phyloP scores from a whole-genome alignment of 169 alveolate species.

The Plasmodium vivax region DNA sequence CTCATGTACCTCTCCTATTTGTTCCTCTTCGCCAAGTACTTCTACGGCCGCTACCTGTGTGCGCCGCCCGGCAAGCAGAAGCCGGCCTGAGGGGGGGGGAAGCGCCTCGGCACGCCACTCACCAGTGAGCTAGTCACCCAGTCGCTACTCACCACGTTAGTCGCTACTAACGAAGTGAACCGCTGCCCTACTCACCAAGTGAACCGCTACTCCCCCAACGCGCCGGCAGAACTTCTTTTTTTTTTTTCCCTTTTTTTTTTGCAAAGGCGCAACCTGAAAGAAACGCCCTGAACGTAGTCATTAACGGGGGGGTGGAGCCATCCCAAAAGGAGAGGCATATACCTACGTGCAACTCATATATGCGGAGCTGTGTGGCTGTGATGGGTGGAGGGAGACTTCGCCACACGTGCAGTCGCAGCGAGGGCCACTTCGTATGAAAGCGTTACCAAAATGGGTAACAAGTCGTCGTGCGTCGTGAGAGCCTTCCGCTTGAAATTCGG shows the following conservation, averaged over 20 bases:
- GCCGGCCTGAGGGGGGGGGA: not conserved
- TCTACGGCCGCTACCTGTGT: conserved; percentile 53
- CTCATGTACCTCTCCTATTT: conserved; percentile 78
- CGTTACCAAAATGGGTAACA: too few relatives aligned
- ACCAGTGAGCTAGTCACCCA: too few relatives aligned
- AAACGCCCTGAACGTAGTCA: too few relatives aligned
- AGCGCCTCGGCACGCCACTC: not conserved
- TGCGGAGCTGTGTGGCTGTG: not conserved
- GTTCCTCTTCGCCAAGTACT: conserved; percentile 70
- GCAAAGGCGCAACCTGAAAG: not conserved
- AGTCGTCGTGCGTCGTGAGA: too few relatives aligned
- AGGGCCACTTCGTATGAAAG: too few relatives aligned
- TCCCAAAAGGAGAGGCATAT: not conserved
- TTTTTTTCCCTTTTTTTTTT: too few relatives aligned
- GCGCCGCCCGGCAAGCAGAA: not conserved
- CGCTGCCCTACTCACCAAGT: too few relatives aligned
- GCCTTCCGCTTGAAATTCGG: too few relatives aligned
- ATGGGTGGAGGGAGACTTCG: not conserved
- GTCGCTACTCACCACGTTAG: too few relatives aligned
- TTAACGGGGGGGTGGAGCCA: not conserved
- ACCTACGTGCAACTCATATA: not conserved
- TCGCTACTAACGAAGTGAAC: too few relatives aligned
- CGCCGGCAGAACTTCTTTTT: too few relatives aligned
- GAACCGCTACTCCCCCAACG: not conserved
- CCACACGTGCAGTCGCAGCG: too few relatives aligned